These are phyloP conservation scores for Aspergillus tubingensis DNA, from an alignment of 2,329 filamentous ascomycete species.

Conservation along the genomic window DNA sequence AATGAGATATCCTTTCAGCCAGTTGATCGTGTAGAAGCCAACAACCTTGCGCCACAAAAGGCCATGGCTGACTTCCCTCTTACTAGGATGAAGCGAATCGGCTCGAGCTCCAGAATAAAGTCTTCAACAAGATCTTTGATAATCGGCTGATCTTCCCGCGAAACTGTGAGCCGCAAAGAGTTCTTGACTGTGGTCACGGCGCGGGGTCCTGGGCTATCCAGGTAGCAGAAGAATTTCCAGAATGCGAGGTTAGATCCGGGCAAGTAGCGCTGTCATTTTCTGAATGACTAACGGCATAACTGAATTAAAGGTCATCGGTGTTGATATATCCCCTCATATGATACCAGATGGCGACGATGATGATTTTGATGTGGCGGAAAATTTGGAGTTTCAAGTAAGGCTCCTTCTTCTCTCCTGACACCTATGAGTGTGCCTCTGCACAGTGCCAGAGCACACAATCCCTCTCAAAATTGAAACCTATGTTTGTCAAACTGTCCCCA, in stretches of 20 bases:
- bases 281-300: constrained; percentile 20
- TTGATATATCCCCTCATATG: constrained; percentile 72
- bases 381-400: constrained; percentile 66
- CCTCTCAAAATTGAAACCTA: too few relatives aligned
- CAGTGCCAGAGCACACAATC: not conserved
- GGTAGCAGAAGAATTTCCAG: constrained; percentile 64
- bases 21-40: constrained; percentile 64
- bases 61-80: constrained; percentile 14
- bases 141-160: constrained; percentile 70
- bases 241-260: constrained; percentile 59
- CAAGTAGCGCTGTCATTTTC: constrained; percentile 2
- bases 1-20: constrained; percentile 68
- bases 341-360: constrained; percentile 52
- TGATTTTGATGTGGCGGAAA: constrained; percentile 56
- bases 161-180: constrained; percentile 56
- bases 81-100: constrained; percentile 67
- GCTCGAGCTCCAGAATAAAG: constrained; percentile 63
- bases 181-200: constrained; percentile 74
- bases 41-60: not conserved
- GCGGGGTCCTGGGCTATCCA: constrained; percentile 70
- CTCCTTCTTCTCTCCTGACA: not conserved
- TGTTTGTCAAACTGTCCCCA: not conserved
- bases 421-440: not conserved
- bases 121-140: constrained; percentile 67
- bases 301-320: constrained; percentile 61